phyloP scores from a whole-genome alignment of 1,284 basidiomycete genomes.

The Moesziomyces sp. region DNA sequence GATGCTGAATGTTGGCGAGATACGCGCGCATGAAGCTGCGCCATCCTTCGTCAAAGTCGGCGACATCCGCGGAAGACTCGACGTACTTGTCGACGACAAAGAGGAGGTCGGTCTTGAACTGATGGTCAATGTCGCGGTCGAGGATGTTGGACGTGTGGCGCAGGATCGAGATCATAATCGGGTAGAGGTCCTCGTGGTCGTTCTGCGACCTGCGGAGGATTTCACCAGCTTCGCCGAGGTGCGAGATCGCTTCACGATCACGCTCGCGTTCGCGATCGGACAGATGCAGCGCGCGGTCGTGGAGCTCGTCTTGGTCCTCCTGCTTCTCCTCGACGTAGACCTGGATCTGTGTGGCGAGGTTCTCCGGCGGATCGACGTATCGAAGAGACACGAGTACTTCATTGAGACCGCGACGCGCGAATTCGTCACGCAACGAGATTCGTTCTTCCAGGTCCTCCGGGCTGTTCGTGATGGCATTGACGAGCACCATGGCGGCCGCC shows the following conservation, averaged over 20 bases:
- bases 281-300: constrained; percentile 40
- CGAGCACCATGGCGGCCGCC: constrained; percentile 76
- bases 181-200: constrained; percentile 62
- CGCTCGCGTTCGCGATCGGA: constrained; percentile 25
- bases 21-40: constrained; percentile 75
- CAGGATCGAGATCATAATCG: constrained; percentile 68
- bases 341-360: constrained; percentile 78
- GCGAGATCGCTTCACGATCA: constrained; percentile 19
- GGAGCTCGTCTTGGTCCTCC: constrained; percentile 84
- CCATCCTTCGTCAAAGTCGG: constrained; percentile 79
- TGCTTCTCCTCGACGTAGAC: constrained; percentile 87
- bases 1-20: constrained; percentile 74
- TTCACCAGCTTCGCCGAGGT: constrained; percentile 44
- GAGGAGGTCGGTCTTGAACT: constrained; percentile 75
- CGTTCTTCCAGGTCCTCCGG: constrained; percentile 82
- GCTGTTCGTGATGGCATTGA: constrained; percentile 83
- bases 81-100: constrained; percentile 77
- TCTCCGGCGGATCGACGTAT: constrained; percentile 80
- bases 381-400: constrained; percentile 81
- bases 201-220: constrained; percentile 43
- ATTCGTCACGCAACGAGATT: constrained; percentile 81
- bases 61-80: constrained; percentile 73
- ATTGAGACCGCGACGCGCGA: constrained; percentile 81
- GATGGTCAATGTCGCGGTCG: constrained; percentile 74
- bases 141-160: constrained; percentile 74